These are phyloP conservation scores for Penicillium sp. DNA, from an alignment of 2,329 filamentous ascomycete genomes.

Conservation along the genomic window DNA sequence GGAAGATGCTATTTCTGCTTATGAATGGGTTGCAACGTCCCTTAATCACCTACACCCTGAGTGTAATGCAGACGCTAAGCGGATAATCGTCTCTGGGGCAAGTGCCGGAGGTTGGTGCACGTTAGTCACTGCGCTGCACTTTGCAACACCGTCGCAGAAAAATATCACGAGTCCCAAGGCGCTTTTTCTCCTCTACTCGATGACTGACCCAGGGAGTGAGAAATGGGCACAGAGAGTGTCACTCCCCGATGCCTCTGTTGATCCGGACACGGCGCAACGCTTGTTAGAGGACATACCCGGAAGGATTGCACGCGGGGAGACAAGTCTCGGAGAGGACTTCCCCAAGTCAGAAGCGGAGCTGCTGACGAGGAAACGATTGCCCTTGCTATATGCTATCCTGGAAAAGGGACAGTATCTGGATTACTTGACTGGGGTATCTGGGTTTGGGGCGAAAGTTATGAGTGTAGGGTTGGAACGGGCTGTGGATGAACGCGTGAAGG, in stretches of 20 bases:
- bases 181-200: conserved; percentile 1
- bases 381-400: not conserved
- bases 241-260: not conserved
- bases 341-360: conserved; percentile 1
- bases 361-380: not conserved
- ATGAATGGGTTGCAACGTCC: not conserved
- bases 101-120: conserved; percentile 9
- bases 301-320: not conserved
- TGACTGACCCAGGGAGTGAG: not conserved
- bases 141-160: not conserved
- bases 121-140: not conserved
- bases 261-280: not conserved
- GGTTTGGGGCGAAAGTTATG: not conserved
- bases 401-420: not conserved
- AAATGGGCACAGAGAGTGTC: conserved; percentile 1
- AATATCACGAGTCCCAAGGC: not conserved
- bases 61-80: not conserved
- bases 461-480: not conserved
- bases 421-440: conserved; percentile 1
- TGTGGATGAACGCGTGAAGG: not conserved
- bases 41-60: not conserved
- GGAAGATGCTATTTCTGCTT: conserved; percentile 1
- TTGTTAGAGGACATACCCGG: not conserved
- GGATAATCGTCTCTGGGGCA: conserved; percentile 2
- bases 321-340: conserved; percentile 4